Evolutionary conservation across 257 asterid genomes (phyloP).

Genomic region (Fraxinus excelsior): DNA sequence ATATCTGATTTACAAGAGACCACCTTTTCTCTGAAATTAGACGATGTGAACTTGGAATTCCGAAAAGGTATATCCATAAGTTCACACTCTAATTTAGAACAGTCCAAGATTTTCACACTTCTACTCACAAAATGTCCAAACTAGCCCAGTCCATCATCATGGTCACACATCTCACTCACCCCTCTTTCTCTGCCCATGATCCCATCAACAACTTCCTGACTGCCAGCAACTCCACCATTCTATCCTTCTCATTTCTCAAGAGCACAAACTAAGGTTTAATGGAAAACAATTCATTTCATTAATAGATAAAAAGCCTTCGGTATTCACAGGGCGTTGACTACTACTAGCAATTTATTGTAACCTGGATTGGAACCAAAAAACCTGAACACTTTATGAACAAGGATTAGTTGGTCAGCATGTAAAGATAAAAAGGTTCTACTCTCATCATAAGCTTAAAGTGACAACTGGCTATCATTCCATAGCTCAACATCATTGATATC

Average conservation of each 20-base stretch:
- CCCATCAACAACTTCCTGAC: not conserved
- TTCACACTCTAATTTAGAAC: not conserved
- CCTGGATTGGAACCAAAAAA: not conserved
- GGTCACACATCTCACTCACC: not conserved
- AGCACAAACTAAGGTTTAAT: not conserved
- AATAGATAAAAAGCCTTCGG: not conserved
- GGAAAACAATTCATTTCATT: not conserved
- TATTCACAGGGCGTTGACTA: not conserved
- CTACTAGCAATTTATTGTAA: not conserved
- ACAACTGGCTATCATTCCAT: not conserved
- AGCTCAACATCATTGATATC: not conserved
- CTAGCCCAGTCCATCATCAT: not conserved
- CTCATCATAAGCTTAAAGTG: not conserved
- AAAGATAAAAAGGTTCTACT: not conserved
- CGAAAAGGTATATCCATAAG: not conserved
- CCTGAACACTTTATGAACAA: not conserved
- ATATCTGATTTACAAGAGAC: not conserved
- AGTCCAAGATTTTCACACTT: not conserved
- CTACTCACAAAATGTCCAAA: not conserved
- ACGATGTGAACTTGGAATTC: not conserved
- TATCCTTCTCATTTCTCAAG: not conserved
- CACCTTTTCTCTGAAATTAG: not conserved
- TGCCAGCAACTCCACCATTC: not conserved
- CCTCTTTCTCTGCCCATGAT: not conserved
- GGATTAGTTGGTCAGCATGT: not conserved